Conservation (phyloP, 108 stramenopile species). For the Fistulifera pelliculosa region DNA sequence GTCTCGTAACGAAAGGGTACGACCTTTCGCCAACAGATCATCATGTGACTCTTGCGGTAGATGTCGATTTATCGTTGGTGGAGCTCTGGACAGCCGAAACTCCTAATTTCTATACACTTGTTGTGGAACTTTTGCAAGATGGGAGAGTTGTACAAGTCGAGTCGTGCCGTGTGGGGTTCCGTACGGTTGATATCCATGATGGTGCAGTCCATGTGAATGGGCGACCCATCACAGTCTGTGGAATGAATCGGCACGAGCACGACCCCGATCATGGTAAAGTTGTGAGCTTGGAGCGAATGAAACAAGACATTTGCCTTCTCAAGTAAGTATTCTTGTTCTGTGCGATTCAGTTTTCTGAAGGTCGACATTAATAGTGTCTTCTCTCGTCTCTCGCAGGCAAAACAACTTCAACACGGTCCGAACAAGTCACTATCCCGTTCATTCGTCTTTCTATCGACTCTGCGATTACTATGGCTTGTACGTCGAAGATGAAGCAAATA, state of each 20-base stretch:
- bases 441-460: slow-evolving; percentile 83
- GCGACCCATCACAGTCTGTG: slow-evolving; percentile 57
- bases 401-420: slow-evolving; percentile 96
- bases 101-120: slow-evolving; percentile 74
- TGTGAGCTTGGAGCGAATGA: slow-evolving; percentile 52
- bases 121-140: slow-evolving; percentile 22
- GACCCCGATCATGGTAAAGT: slow-evolving; percentile 80
- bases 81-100: slow-evolving; percentile 70
- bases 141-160: slow-evolving; percentile 34
- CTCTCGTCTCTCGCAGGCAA: slow-evolving; percentile 20
- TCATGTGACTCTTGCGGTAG: slow-evolving; percentile 7
- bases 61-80: slow-evolving; percentile 4
- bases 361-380: not conserved
- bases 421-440: slow-evolving; percentile 90
- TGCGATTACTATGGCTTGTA: slow-evolving; percentile 88
- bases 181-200: slow-evolving; percentile 50
- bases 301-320: slow-evolving; percentile 53
- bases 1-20: slow-evolving; percentile 2
- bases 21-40: slow-evolving; percentile 3
- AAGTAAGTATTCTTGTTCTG: slow-evolving; percentile 20
- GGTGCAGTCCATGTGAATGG: slow-evolving; percentile 42
- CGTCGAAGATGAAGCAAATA: slow-evolving; percentile 96
- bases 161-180: slow-evolving; percentile 79
- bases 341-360: slow-evolving; percentile 1
- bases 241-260: slow-evolving; percentile 94